Evolutionary conservation across 805 yeast species (phyloP), one percentile per base, ranked within the genome.

Genomic region (Barnettozyma siamensis): DNA sequence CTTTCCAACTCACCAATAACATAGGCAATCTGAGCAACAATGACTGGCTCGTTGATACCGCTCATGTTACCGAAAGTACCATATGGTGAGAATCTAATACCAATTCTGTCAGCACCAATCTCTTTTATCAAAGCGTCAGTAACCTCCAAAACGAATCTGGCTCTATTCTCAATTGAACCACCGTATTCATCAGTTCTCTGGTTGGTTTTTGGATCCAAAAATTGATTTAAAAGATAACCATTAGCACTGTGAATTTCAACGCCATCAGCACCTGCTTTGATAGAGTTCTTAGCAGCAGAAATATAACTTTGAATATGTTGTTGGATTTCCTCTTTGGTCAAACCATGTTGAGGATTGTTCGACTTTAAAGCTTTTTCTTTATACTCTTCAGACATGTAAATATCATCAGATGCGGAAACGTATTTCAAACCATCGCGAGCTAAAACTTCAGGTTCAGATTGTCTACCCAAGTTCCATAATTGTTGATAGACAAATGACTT

Each of bases 71-170:
- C 68, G 45, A 58, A 62, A 10, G 46, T 39, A 44, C 72, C 65
- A 39, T 57, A 63, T 38, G 80, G 78, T 11, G 78, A 68, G n/a
- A 74, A 49, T 47, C 84, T 63, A 37, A 77, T 50, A 32, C 71
- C 78, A 36, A 69, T 59, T 37, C 62, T 67, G 3, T 66, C 66
- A 16, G 73, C 67, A 36, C 86, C 87, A 45, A 80, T 58, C 2
- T 72, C 76, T 5, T 60, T 72, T 21, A 64, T 62, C 29, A 76
- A 49, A 4, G 34, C 60, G 50, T 76, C 81, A 21, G 78, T 62
- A 17, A 77, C 64, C 49, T 74, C 79, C 17, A 70, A 54, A 2
- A 56, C 41, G 33, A 70, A 59, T 31, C 69, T 57, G 13, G 66
- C 59, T 40, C 72, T 58, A 49, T 66, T 70, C 45, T 70, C 73